Conservation (phyloP, 176 grass and related monocot species). For the Triticum monococcum region DNA sequence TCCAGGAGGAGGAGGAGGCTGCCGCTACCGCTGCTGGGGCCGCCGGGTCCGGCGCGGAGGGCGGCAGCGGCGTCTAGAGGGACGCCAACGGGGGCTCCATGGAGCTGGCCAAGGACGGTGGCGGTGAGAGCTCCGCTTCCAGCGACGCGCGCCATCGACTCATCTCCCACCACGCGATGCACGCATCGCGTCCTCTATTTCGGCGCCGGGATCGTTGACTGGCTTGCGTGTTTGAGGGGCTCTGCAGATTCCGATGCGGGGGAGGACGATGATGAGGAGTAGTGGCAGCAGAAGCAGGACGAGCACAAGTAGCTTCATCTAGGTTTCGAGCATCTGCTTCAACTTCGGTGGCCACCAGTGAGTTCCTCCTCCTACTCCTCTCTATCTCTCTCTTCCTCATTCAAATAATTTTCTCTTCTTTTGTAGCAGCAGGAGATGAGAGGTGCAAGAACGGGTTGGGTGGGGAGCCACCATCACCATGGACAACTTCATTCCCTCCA, state of each 20-base stretch:
- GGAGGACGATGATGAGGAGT: slow-evolving; percentile 10
- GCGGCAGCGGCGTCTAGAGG: too few species aligned
- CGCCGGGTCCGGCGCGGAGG: not conserved
- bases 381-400: too few species aligned
- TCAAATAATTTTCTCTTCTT: too few species aligned
- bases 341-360: too few species aligned
- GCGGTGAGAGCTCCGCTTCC: not conserved
- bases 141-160: not conserved
- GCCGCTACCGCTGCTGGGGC: not conserved
- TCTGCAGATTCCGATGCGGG: slow-evolving; percentile 48
- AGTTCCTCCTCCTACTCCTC: too few species aligned
- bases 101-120: slow-evolving; percentile 19
- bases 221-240: slow-evolving; percentile 4
- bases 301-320: not conserved
- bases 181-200: slow-evolving; percentile 22
- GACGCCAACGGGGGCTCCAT: slow-evolving; percentile 16
- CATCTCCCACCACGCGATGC: slow-evolving; percentile 12
- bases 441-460: too few species aligned
- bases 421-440: too few species aligned
- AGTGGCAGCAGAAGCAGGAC: not conserved
- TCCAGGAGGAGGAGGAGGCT: slow-evolving; percentile 20
- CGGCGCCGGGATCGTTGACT: not conserved
- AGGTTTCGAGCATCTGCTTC: too few species aligned
- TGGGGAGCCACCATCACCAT: too few species aligned
- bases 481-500: too few species aligned